A percentile compares a stretch with the other conserved stretches of the same genome.
Evolutionary conservation across 108 stramenopile genomes (phyloP).

Genomic region (Licmophora abbreviata): DNA sequence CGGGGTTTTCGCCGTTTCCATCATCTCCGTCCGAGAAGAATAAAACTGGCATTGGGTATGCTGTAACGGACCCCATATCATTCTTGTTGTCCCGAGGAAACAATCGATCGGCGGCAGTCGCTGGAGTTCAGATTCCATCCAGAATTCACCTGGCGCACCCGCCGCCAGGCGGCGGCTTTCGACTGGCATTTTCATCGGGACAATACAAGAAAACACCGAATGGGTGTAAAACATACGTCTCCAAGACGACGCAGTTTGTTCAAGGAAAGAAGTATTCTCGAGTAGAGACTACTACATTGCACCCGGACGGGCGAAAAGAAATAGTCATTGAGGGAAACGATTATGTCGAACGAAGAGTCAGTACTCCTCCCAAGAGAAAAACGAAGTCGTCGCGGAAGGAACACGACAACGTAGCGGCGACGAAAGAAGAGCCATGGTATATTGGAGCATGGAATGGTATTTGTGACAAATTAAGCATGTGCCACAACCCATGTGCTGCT

Average conservation of each 20-base stretch:
- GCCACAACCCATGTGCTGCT: constrained; percentile 10
- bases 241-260: constrained; percentile 21
- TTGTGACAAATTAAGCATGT: constrained; percentile 6
- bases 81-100: constrained; percentile 18
- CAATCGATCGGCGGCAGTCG: constrained; percentile 4
- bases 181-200: constrained; percentile 17
- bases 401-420: background rate
- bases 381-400: constrained; percentile 1
- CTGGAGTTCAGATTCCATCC: constrained; percentile 24
- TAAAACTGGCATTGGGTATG: constrained; percentile 22
- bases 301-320: constrained; percentile 35
- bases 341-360: constrained; percentile 15
- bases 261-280: constrained; percentile 22
- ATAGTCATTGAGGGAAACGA: constrained; percentile 26
- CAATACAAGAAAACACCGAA: constrained; percentile 7
- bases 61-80: constrained; percentile 19
- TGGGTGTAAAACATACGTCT: constrained; percentile 12
- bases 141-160: constrained; percentile 10
- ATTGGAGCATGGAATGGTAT: constrained; percentile 13
- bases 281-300: constrained; percentile 25
- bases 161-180: constrained; percentile 9
- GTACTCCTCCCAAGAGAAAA: background rate
- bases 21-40: background rate
- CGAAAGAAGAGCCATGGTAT: constrained; percentile 19
- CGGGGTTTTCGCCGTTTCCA: background rate